Evolutionary conservation across 2,329 filamentous ascomycete species (phyloP), one percentile per base, ranked within the genome.

Genomic region (Xenoacremonium recifei): DNA sequence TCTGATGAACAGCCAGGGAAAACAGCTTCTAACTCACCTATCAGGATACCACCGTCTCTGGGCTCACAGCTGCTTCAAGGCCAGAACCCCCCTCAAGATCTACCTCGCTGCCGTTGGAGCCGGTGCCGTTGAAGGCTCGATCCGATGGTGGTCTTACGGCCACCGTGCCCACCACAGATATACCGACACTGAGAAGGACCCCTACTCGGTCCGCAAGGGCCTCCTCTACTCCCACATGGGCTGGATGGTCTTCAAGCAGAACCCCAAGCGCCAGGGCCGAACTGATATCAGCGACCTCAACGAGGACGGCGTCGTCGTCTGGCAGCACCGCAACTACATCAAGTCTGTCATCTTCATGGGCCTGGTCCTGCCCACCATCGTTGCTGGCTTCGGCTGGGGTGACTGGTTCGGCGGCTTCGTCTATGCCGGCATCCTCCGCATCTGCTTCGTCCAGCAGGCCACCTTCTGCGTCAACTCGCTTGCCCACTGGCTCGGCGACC

Each of bases 181-280:
- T 67, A 95, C 89, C 72, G 89, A 95, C 64, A 95, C 89, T 60
- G 87, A 91, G 27, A 93, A 93, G 75, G 89, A 95, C 56, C 89
- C 89, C 37, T 95, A 95, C 75, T 91, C 87, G 18, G 89, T 95
- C 57, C 84, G 87, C 71, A 95, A 95, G 76, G 89, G 89, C 55
- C 77, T 93, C 37, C 70, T 89, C 54, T 92, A 91, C 78, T 89
- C 81, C 13, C 63, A 70, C 71, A 73, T 95, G 43, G 89, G 89
- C 59, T 95, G 89, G 89, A 93, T 95, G 87, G 70, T 95, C 60
- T 83, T 95, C 78, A 92, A 92, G 77, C 89, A 95, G 73, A 92
- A 95, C 73, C 87, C 88, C 52, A 92, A 92, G 78, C 79, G 85
- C 49, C 88, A 89, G 59, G 89, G 89, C 60, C 87, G 89, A 49